Evolutionary conservation across 2,329 filamentous ascomycete genomes (phyloP), one percentile per base, ranked within the genome.

Genomic region (Teratosphaeria epicoccoides): DNA sequence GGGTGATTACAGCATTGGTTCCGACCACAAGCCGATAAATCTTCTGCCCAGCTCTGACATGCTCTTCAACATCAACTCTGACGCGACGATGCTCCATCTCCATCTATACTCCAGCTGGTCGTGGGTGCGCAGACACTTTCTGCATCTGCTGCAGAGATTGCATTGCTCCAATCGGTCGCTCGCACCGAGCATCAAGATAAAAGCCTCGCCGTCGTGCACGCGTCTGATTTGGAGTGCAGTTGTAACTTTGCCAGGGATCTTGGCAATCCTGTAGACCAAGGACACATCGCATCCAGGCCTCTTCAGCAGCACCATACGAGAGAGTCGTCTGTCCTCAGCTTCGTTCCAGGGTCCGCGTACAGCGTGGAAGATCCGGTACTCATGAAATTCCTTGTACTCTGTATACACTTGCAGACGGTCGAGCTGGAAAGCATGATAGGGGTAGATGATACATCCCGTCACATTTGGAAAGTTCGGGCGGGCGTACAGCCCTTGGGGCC

Each of bases 401-500:
- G 46, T 22, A 5, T 22, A 20, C 17, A 47, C 46, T 47, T 24
- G 24, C 17, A 26, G 47, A 11, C 25, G 11, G 25, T 33, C n/a
- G 26, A 33, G 12, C 28, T 28, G 25, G 9, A 28, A 24, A 2
- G 33, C 14, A 37, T 37, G 33, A n/a, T 14, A 37, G 14, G 33
- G 33, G 12, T 37, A 37, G 6, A 37, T 37, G 10, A n/a, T 14
- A 17, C 33, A n/a, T 6, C 3, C 17, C 2, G 33, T 37, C 12
- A 37, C 26, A 23, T 33, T 49, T n/a, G 47, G 25, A 11, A 26
- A 33, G 26, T 11, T 9, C 47, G 67, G 63, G 14, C 60, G 60
- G 17, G 67, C 54, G 43, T 61, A 68, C 9, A 67, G 54, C 11
- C 6, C 33, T 17, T 37, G 33, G 2, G 33, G 33, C 7, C 17